Evolutionary conservation across 2,329 filamentous ascomycete genomes (phyloP).

Genomic region (Penicillium decumbens): DNA sequence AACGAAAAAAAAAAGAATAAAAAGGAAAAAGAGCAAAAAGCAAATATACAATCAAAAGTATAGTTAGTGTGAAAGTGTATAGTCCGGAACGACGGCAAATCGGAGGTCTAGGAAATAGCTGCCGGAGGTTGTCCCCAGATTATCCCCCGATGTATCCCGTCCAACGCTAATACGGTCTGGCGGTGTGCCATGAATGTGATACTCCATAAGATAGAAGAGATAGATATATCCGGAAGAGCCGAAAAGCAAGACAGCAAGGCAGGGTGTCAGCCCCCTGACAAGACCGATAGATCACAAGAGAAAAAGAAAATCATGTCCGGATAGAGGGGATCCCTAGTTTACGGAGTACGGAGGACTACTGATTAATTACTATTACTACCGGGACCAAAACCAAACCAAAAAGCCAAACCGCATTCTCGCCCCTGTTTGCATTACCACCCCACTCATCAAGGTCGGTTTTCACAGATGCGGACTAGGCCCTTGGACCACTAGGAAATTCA

Average conservation of each 20-base stretch:
- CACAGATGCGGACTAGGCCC: neutral
- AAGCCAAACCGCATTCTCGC: neutral
- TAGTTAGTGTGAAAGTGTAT: too few species aligned
- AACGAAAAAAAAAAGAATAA: neutral
- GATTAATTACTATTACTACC: neutral
- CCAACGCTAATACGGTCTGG: neutral
- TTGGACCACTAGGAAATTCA: conserved; percentile 4
- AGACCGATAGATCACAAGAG: neutral
- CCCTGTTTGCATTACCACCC: conserved; percentile 4
- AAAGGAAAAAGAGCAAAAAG: neutral
- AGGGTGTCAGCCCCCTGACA: neutral
- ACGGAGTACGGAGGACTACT: neutral
- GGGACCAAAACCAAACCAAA: neutral
- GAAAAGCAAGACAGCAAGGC: too few species aligned
- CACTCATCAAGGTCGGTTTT: neutral
- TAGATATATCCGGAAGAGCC: too few species aligned
- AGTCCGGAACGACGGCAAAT: neutral
- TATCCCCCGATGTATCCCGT: neutral
- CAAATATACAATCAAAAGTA: neutral
- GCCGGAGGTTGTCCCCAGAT: neutral
- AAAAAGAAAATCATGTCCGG: too few species aligned
- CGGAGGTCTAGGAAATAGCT: conserved; percentile 3
- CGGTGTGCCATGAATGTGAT: neutral
- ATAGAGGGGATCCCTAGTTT: neutral
- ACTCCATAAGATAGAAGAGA: too few species aligned